Conservation (phyloP, 495 filamentous ascomycete species). For the Gamarada debralockiae region DNA sequence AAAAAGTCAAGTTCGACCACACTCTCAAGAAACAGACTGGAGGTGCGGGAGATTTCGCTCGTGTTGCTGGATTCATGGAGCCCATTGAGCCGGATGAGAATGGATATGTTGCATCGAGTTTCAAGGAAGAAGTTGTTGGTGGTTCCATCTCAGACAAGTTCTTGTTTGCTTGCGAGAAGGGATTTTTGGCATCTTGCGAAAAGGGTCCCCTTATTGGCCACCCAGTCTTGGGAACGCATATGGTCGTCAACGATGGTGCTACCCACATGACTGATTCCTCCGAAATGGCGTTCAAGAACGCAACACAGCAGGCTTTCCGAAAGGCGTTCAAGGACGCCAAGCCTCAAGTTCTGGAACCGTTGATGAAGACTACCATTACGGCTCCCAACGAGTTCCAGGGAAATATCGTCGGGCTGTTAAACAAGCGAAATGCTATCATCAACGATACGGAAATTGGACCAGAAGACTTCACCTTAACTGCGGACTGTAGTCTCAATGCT, state of each 20-base stretch:
- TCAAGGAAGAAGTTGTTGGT: constrained; percentile 82
- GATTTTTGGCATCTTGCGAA: constrained; percentile 78
- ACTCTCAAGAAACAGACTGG: constrained; percentile 95
- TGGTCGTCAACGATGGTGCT: constrained; percentile 95
- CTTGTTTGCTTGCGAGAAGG: constrained; percentile 93
- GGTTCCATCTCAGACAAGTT: constrained; percentile 96
- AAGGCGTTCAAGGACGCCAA: constrained; percentile 81
- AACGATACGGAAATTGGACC: constrained; percentile 92
- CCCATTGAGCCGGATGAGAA: constrained; percentile 73
- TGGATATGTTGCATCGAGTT: constrained; percentile 41
- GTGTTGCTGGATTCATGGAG: constrained; percentile 91
- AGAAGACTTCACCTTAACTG: constrained; percentile 93
- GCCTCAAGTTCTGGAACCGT: constrained; percentile 83
- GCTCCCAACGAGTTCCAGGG: constrained; percentile 98
- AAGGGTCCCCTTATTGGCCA: constrained; percentile 93
- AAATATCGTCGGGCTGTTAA: constrained; percentile 88
- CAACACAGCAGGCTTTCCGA: constrained; percentile 94
- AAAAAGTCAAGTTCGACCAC: constrained; percentile 80
- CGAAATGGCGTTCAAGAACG: constrained; percentile 97
- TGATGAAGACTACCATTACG: constrained; percentile 97
- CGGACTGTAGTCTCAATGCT: constrained; percentile 87
- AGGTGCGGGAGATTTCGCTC: constrained; percentile 93
- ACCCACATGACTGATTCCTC: constrained; percentile 98
- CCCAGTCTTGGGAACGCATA: constrained; percentile 80
- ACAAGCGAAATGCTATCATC: constrained; percentile 94